Evolutionary conservation across 1,284 basidiomycete genomes (phyloP).

Genomic region (Wolfiporia cocos): DNA sequence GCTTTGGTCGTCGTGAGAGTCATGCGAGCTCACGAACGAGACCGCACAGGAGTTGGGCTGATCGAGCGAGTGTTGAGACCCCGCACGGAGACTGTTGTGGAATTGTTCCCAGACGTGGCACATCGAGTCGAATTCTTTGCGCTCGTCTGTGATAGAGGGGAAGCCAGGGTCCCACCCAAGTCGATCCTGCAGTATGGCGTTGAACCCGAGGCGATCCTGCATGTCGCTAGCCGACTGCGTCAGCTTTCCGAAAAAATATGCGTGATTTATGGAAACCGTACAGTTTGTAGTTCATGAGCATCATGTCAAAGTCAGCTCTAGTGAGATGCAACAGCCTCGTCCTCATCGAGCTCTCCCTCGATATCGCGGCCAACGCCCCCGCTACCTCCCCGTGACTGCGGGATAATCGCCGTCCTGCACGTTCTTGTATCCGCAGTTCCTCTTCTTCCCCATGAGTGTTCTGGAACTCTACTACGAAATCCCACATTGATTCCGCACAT

Average conservation of each 20-base stretch:
- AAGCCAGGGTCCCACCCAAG: slow-evolving; percentile 40
- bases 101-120: slow-evolving; percentile 49
- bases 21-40: not conserved
- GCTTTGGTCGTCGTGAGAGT: slow-evolving; percentile 2
- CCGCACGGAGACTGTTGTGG: slow-evolving; percentile 9
- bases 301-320: slow-evolving; percentile 39
- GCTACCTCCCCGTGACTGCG: too few relatives aligned
- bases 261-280: too few relatives aligned
- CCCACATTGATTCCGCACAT: slow-evolving; percentile 73
- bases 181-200: slow-evolving; percentile 37
- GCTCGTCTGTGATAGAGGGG: slow-evolving; percentile 31
- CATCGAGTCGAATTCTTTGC: slow-evolving; percentile 46
- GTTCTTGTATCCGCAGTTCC: too few relatives aligned
- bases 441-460: slow-evolving; percentile 7
- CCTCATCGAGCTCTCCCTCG: not conserved
- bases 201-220: slow-evolving; percentile 47
- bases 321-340: not conserved
- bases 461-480: slow-evolving; percentile 54
- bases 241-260: too few relatives aligned
- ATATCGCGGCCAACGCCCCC: too few relatives aligned
- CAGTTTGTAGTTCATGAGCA: slow-evolving; percentile 53
- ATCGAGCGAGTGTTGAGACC: not conserved
- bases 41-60: not conserved
- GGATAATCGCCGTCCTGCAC: too few relatives aligned
- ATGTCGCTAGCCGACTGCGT: too few relatives aligned